Conservation (phyloP, 1,284 basidiomycete genomes). For the Ustilago esculenta region DNA sequence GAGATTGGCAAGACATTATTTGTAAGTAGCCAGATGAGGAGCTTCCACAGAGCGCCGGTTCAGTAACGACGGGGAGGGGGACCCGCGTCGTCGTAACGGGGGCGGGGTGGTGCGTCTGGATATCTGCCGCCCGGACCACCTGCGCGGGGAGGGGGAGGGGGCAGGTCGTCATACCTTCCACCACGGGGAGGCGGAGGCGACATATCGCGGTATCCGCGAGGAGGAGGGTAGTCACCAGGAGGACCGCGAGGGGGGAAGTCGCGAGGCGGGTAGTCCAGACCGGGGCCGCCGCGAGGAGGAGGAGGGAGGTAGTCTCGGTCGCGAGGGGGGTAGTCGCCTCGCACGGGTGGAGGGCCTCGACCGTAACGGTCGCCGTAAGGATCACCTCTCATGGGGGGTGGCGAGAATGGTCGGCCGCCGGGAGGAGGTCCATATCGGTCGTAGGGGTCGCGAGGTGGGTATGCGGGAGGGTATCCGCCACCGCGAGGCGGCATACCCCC, state of each 20-base stretch:
- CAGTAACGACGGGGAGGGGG: slow-evolving; percentile 45
- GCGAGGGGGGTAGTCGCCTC: slow-evolving; percentile 48
- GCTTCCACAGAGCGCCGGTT: no score
- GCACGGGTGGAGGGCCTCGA: slow-evolving; percentile 42
- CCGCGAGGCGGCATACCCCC: slow-evolving; percentile 79
- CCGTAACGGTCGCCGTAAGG: slow-evolving; percentile 43
- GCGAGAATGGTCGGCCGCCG: slow-evolving; percentile 43
- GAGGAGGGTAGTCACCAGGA: slow-evolving; percentile 53
- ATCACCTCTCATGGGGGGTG: slow-evolving; percentile 46
- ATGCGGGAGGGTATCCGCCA: slow-evolving; percentile 53
- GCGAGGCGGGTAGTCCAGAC: slow-evolving; percentile 53
- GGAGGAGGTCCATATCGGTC: slow-evolving; percentile 66
- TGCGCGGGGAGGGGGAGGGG: slow-evolving; percentile 49
- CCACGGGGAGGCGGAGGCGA: slow-evolving; percentile 46
- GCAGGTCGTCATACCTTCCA: slow-evolving; percentile 50
- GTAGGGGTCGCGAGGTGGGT: slow-evolving; percentile 62
- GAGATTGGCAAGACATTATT: not conserved
- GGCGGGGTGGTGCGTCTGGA: slow-evolving; percentile 35
- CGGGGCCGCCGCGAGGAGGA: slow-evolving; percentile 37
- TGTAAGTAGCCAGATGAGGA: not conserved
- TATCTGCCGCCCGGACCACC: slow-evolving; percentile 37
- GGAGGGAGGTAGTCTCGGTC: slow-evolving; percentile 45
- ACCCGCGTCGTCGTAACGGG: slow-evolving; percentile 43
- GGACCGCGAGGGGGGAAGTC: slow-evolving; percentile 53
- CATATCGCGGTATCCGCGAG: slow-evolving; percentile 48